Conservation (phyloP, 371 early-diverging fungal genomes). For the Paramicrosporidium saccamoebae region DNA sequence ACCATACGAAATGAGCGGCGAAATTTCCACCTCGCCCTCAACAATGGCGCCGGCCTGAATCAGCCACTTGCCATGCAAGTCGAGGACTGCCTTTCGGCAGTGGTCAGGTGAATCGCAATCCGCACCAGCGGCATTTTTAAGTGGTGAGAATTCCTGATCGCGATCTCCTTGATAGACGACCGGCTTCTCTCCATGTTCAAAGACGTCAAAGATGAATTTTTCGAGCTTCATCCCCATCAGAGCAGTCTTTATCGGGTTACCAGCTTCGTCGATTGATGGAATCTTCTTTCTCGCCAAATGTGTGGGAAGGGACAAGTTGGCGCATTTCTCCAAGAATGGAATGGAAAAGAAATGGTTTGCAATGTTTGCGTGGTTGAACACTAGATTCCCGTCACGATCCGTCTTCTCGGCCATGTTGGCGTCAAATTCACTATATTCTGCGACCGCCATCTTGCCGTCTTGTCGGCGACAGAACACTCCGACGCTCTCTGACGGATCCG, state of each 20-base stretch:
- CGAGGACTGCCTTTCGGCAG: constrained; percentile 44
- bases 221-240: constrained; percentile 89
- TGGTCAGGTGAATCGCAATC: constrained; percentile 73
- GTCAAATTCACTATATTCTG: constrained; percentile 81
- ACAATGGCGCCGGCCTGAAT: constrained; percentile 46
- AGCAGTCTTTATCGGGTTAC: constrained; percentile 19
- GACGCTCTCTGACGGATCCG: constrained; percentile 48
- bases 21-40: constrained; percentile 35
- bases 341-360: constrained; percentile 87
- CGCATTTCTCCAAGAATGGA: constrained; percentile 50
- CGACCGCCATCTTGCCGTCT: constrained; percentile 45
- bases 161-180: constrained; percentile 71
- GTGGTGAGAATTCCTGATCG: constrained; percentile 78
- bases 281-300: constrained; percentile 93
- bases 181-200: constrained; percentile 48
- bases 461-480: constrained; percentile 69
- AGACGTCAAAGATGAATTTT: constrained; percentile 81
- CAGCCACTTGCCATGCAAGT: constrained; percentile 47
- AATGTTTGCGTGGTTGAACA: constrained; percentile 76
- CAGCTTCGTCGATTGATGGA: constrained; percentile 44
- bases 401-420: constrained; percentile 23
- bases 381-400: constrained; percentile 16
- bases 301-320: constrained; percentile 45
- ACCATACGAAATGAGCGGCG: constrained; percentile 56
- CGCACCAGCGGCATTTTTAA: constrained; percentile 78